phyloP scores from a whole-genome alignment of 2,329 filamentous ascomycete species.

The Fusarium scirpi region DNA sequence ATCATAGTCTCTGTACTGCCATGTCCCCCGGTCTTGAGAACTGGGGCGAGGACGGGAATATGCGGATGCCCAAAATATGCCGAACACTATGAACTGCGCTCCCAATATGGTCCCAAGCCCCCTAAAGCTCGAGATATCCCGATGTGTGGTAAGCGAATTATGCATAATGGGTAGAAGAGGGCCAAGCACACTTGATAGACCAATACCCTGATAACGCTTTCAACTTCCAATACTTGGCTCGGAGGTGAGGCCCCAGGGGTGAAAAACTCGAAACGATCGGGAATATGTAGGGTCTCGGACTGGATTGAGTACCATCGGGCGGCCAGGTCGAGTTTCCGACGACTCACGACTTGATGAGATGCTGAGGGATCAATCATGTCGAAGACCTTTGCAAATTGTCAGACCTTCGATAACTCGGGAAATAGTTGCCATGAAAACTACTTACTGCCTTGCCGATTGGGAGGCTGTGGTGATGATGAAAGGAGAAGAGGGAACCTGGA shows the following conservation, averaged over 20 bases:
- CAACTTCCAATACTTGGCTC: neutral
- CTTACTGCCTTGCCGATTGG: neutral
- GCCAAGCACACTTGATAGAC: neutral
- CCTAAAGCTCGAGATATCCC: neutral
- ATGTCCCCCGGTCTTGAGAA: neutral
- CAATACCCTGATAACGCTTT: neutral
- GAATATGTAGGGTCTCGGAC: neutral
- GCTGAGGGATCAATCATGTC: neutral
- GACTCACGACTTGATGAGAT: neutral
- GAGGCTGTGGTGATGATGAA: neutral
- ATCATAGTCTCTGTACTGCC: neutral
- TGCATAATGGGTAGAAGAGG: neutral
- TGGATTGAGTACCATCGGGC: neutral
- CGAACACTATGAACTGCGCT: neutral
- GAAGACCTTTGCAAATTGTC: neutral
- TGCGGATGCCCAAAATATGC: neutral
- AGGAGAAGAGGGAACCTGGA: neutral
- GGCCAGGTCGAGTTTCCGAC: neutral
- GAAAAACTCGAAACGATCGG: neutral
- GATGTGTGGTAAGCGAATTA: neutral
- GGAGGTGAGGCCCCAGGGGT: neutral
- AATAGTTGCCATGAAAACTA: fast-evolving
- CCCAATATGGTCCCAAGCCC: no score
- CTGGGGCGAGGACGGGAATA: neutral
- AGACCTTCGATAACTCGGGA: neutral